Percentiles rank a stretch among this genome's conserved stretches.
These are phyloP conservation scores for Syncephalis fuscata DNA, from an alignment of 371 early-diverging fungal genomes.

Conservation along the genomic window DNA sequence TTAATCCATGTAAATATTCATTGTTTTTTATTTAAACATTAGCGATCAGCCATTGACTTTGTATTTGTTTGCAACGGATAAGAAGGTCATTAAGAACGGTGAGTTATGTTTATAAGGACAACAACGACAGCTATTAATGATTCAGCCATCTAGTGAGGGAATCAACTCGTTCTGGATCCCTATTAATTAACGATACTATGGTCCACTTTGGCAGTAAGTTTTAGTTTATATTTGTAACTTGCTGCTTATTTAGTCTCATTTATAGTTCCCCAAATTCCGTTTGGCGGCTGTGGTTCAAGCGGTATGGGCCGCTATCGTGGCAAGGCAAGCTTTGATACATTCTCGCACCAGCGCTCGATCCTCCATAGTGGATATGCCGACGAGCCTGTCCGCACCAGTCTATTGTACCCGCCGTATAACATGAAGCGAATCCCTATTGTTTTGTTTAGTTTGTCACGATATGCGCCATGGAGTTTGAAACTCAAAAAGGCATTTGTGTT, in stretches of 20 bases:
- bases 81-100: not conserved
- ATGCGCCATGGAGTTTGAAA: no score
- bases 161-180: conserved; percentile 56
- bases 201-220: conserved; percentile 34
- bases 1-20: no score
- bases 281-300: conserved; percentile 83
- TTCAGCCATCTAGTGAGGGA: conserved; percentile 21
- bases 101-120: not conserved
- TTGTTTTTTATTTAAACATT: conserved; percentile 1
- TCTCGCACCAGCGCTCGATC: conserved; percentile 49
- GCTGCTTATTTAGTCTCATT: not conserved
- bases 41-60: conserved; percentile 48
- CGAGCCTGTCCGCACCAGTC: no score
- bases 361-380: conserved; percentile 5
- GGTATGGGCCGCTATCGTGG: conserved; percentile 87
- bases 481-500: no score
- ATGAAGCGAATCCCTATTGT: no score
- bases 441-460: no score
- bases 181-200: conserved; percentile 64
- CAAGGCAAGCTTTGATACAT: conserved; percentile 46
- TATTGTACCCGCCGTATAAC: no score
- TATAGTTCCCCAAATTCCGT: conserved; percentile 50
- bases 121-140: not conserved
- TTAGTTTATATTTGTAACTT: no score
- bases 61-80: conserved; percentile 31